Evolutionary conservation across 352 stramenopile genomes (phyloP).

Genomic region (Phytopythium kandeliae): DNA sequence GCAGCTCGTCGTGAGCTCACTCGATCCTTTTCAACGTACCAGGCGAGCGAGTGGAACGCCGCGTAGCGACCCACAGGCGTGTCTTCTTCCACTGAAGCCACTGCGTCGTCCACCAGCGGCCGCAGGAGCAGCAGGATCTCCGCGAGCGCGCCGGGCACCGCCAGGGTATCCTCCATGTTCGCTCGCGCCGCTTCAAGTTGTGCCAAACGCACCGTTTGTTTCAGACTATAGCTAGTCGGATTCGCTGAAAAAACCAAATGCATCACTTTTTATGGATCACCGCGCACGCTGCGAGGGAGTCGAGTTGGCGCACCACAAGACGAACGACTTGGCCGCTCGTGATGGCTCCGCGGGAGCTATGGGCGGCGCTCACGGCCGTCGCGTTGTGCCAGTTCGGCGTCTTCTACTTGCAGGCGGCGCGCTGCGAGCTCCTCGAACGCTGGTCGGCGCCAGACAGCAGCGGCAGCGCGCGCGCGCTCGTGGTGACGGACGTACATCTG

Average conservation of each 20-base stretch:
- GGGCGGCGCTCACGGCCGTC: slow-evolving; percentile 15
- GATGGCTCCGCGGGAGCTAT: slow-evolving; percentile 13
- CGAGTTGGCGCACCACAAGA: too few relatives aligned
- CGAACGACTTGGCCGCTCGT: too few relatives aligned
- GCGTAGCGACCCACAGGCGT: slow-evolving; percentile 12
- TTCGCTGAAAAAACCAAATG: too few relatives aligned
- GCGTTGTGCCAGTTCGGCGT: slow-evolving; percentile 41
- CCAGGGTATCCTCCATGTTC: too few relatives aligned
- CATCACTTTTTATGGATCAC: too few relatives aligned
- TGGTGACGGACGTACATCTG: slow-evolving; percentile 71
- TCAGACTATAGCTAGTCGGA: neutral
- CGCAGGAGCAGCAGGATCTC: slow-evolving; percentile 45
- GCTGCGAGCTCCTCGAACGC: slow-evolving; percentile 18
- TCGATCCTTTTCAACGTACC: neutral
- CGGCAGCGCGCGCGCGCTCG: slow-evolving; percentile 34
- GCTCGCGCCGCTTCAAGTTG: neutral
- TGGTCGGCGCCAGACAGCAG: neutral
- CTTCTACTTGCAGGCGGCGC: slow-evolving; percentile 58
- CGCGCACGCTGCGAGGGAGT: too few relatives aligned
- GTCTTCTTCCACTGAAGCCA: slow-evolving; percentile 29
- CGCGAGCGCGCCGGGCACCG: slow-evolving; percentile 16
- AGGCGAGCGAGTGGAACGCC: neutral
- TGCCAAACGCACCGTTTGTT: neutral
- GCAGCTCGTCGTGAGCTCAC: neutral
- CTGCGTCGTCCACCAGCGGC: slow-evolving; percentile 23